Percentiles rank a stretch among this genome's conserved stretches.
phyloP scores from a whole-genome alignment of 441 rosid species.

The Viola pubescens region DNA sequence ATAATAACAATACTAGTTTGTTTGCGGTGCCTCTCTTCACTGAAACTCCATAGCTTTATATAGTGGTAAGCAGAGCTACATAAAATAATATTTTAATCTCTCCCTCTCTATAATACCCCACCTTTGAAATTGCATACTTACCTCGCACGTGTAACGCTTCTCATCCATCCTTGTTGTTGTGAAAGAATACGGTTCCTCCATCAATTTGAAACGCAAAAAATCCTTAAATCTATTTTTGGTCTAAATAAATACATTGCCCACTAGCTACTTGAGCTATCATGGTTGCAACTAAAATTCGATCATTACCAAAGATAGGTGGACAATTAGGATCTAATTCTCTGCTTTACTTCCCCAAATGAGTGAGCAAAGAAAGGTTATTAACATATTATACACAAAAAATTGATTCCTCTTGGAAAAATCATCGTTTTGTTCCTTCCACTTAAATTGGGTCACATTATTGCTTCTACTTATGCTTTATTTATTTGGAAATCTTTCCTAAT shows the following conservation, averaged over 20 bases:
- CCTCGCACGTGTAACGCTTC: constrained; percentile 19
- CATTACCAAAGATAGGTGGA: constrained; percentile 21
- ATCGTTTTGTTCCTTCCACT: no score
- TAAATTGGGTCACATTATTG: no score
- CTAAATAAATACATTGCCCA: constrained; percentile 3
- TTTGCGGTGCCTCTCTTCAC: constrained; percentile 5
- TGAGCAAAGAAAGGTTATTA: constrained; percentile 23
- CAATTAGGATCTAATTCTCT: constrained; percentile 29
- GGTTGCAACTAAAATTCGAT: neutral
- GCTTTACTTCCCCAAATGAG: constrained; percentile 23
- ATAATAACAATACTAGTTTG: neutral
- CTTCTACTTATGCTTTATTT: no score
- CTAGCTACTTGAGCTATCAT: constrained; percentile 3
- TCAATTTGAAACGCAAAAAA: constrained; percentile 11
- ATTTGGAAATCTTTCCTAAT: no score
- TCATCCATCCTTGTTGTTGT: constrained; percentile 31
- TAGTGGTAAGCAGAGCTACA: constrained; percentile 10
- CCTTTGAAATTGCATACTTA: constrained; percentile 21
- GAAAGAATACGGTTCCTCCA: constrained; percentile 36
- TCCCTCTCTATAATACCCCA: constrained; percentile 14
- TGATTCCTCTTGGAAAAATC: no score
- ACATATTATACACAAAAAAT: neutral
- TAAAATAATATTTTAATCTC: constrained; percentile 8
- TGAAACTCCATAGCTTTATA: constrained; percentile 23
- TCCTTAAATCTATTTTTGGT: no score